Percentiles rank a stretch among this genome's conserved stretches.
Conservation (phyloP, 495 filamentous ascomycete genomes). For the Letharia lupina region DNA sequence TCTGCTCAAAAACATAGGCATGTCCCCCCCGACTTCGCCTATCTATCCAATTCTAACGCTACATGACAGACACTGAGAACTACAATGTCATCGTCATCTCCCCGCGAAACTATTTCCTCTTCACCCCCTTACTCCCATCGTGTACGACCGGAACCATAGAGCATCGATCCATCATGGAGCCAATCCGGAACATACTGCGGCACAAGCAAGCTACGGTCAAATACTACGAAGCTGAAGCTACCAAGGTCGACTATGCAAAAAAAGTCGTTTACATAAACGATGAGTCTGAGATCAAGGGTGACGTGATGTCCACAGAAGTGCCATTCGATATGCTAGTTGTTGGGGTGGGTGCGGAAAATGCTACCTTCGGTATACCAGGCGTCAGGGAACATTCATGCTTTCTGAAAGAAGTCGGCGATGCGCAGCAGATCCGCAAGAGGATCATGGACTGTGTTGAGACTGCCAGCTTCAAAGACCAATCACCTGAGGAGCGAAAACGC, state of each 20-base stretch:
- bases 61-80: constrained; percentile 68
- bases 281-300: constrained; percentile 87
- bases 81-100: constrained; percentile 96
- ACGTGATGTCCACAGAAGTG: constrained; percentile 73
- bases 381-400: constrained; percentile 95
- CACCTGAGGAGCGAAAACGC: constrained; percentile 79
- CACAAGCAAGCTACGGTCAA: constrained; percentile 86
- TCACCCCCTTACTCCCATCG: constrained; percentile 92
- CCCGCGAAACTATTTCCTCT: constrained; percentile 98
- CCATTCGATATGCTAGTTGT: constrained; percentile 98
- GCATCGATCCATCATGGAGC: constrained; percentile 99
- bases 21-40: background rate
- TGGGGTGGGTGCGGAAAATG: constrained; percentile 95
- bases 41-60: background rate
- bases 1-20: constrained; percentile 64
- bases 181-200: constrained; percentile 85
- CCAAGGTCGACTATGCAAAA: constrained; percentile 88
- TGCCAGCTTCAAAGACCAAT: constrained; percentile 95
- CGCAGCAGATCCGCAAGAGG: constrained; percentile 89
- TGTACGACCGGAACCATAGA: constrained; percentile 96
- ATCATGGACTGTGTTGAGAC: constrained; percentile 99
- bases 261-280: constrained; percentile 84
- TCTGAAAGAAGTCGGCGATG: constrained; percentile 94
- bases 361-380: constrained; percentile 94
- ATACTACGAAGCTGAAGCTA: constrained; percentile 97